Percentiles rank a stretch among this genome's conserved stretches.
These are phyloP conservation scores for Rhizoclosmatium globosum DNA, from an alignment of 192 early-diverging fungal species.

Conservation along the genomic window DNA sequence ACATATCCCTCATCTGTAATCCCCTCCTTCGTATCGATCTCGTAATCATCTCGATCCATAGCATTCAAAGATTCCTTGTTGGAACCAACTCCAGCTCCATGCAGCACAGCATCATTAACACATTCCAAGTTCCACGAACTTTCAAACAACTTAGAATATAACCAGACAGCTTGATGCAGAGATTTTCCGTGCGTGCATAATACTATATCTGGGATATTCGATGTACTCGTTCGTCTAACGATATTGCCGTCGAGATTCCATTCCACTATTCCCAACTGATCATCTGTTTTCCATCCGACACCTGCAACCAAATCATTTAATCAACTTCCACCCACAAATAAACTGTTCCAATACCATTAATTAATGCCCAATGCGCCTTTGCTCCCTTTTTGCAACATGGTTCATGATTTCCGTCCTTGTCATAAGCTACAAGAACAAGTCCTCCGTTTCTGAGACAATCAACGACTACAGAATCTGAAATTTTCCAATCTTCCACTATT, in stretches of 20 bases:
- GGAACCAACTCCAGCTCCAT: not conserved
- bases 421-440: conserved; percentile 37
- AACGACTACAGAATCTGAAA: not conserved
- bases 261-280: too few species aligned
- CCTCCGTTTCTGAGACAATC: conserved; percentile 5
- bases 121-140: conserved; percentile 27
- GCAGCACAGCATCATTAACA: conserved; percentile 3
- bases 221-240: too few species aligned
- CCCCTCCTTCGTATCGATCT: not conserved
- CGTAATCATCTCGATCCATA: not conserved
- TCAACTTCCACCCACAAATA: too few species aligned
- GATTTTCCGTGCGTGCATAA: conserved; percentile 43
- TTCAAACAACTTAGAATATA: not conserved
- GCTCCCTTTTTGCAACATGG: conserved; percentile 32
- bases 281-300: too few species aligned
- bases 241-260: too few species aligned
- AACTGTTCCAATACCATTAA: not conserved
- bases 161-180: conserved; percentile 33
- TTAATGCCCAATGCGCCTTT: conserved; percentile 41
- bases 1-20: not conserved
- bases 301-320: too few species aligned
- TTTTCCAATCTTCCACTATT: conserved; percentile 13
- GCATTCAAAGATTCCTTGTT: not conserved
- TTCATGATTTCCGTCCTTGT: conserved; percentile 44
- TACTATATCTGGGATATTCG: not conserved